Percentiles rank a stretch among this genome's conserved stretches.
phyloP scores from a whole-genome alignment of 345 rosid species.

The Abelmoschus esculentus region DNA sequence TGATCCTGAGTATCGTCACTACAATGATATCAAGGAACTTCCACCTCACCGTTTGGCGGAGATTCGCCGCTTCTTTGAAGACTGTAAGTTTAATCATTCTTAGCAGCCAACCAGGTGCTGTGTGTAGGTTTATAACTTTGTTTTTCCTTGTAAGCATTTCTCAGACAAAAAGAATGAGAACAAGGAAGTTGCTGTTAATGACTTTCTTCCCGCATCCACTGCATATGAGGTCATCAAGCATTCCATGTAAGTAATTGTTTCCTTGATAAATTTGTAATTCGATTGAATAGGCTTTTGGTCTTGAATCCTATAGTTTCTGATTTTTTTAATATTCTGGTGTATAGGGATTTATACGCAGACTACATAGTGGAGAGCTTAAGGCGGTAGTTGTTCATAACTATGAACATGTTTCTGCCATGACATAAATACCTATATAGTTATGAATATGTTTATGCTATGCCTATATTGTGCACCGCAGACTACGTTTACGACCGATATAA shows the following conservation, averaged over 20 bases:
- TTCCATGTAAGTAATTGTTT: constrained; percentile 58
- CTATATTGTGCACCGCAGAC: neutral
- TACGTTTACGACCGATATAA: too few relatives aligned
- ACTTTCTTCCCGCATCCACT: constrained; percentile 69
- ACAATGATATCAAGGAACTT: constrained; percentile 79
- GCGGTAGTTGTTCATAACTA: constrained; percentile 29
- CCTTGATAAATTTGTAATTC: neutral
- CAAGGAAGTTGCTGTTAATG: constrained; percentile 97
- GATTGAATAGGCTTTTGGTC: neutral
- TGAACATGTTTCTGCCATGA: constrained; percentile 6
- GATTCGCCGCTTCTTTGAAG: constrained; percentile 99
- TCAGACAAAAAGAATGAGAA: constrained; percentile 98
- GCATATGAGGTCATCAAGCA: constrained; percentile 81
- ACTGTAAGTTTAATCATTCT: constrained; percentile 47
- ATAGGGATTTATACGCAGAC: constrained; percentile 89
- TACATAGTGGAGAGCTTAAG: constrained; percentile 71
- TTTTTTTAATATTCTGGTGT: constrained; percentile 6
- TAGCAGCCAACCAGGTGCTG: neutral
- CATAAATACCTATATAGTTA: too few relatives aligned
- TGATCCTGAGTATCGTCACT: constrained; percentile 95
- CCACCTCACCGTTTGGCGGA: constrained; percentile 98
- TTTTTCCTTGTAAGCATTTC: constrained; percentile 13
- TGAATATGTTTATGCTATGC: too few relatives aligned
- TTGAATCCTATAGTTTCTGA: neutral
- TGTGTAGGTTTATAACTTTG: neutral